Base-by-base conservation (phyloP, 495 filamentous ascomycete species). In the Xeromyces bisporus region DNA sequence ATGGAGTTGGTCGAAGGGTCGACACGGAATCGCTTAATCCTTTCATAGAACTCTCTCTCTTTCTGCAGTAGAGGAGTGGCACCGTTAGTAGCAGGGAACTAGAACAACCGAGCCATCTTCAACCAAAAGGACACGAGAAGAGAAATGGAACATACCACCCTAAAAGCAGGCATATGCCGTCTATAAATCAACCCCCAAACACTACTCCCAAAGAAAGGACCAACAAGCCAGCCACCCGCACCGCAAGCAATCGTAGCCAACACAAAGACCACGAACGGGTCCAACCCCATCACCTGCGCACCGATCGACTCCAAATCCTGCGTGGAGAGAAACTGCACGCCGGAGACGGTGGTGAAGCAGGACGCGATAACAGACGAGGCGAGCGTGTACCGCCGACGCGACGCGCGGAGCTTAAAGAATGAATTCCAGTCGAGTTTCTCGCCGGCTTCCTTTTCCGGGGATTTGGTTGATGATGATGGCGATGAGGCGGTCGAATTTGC, bases 351-450 rank as follows among this genome's bases (percentile, higher is more conserved):
- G 18, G 65, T 66, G 10, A 51, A 43, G n/a, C 69, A 40, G 18
- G 71, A 70, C 23, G 64, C 71, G n/a, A 69, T 44, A 33, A 92
- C 53, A 6, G 78, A 83, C 23, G 78, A 77, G 29, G 59, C 69
- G 23, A 91, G 73, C 39, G 84, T 79, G 67, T 81, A 79, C 30
- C 78, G 69, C 9, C 89, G 78, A 13, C 87, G 80, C 20, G 71
- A 74, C 32, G 77, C 75, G 46, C 89, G 87, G 29, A 96, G 76
- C 40, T 66, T 66, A 67, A 97, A 86, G 70, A 92, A 97, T 23
- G 71, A 71, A 60, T 94, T 78, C 89, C 89, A 97, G 55, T 84
- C 73, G 12, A 93, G 72, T 16, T 58, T 58, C n/a, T n/a, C n/a
- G n/a, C n/a, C n/a, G n/a, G n/a, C n/a, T n/a, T n/a, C n/a, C n/a